Percentiles rank a stretch among this genome's conserved stretches.
These are phyloP conservation scores for Globisporangium mamillatum DNA, from an alignment of 352 stramenopile genomes.

Conservation along the genomic window DNA sequence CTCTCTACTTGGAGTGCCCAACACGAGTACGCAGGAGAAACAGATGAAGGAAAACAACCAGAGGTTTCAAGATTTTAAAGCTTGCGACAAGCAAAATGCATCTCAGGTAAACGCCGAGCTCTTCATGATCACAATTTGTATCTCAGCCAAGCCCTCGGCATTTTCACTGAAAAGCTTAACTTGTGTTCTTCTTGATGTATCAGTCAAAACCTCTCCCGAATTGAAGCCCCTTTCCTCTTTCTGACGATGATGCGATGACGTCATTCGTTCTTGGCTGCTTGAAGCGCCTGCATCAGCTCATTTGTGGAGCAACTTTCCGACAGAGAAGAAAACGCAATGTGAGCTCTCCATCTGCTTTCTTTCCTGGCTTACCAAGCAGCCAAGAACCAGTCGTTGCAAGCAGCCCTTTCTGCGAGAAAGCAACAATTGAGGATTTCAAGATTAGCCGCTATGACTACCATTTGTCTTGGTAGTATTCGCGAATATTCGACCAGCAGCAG, in stretches of 20 bases:
- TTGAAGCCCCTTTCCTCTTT: neutral
- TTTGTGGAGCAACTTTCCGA: neutral
- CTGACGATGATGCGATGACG: neutral
- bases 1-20: neutral
- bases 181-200: neutral
- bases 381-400: neutral
- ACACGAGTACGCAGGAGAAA: neutral
- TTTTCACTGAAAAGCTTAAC: no score
- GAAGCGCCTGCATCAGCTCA: neutral
- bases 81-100: neutral
- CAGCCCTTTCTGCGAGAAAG: neutral
- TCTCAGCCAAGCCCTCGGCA: neutral
- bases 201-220: neutral
- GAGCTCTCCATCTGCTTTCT: neutral
- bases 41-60: neutral
- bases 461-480: neutral
- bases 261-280: neutral
- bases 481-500: neutral
- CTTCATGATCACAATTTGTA: neutral
- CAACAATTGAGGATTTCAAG: neutral
- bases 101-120: neutral
- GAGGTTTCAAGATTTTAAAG: neutral
- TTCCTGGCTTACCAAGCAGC: neutral
- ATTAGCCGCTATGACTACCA: neutral
- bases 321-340: slow-evolving; percentile 1